Percentiles rank a stretch among this genome's conserved stretches.
phyloP scores from a whole-genome alignment of 2,329 filamentous ascomycete species.

The Colletotrichum neosansevieriae region DNA sequence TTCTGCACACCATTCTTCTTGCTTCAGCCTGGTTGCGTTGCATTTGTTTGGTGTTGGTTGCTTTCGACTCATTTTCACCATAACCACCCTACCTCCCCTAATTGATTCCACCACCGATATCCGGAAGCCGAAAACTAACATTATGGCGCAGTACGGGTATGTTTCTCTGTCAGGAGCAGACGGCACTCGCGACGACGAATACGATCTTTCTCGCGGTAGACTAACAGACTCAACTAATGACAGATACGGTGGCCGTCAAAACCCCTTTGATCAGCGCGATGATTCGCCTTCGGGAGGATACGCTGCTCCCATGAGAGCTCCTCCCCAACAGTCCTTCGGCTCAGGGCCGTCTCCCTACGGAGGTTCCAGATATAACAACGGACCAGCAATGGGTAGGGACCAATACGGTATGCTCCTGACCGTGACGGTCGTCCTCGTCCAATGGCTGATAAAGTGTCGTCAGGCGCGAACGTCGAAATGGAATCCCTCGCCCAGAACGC shows the following conservation, averaged over 20 bases:
- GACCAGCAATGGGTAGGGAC: slow-evolving; percentile 41
- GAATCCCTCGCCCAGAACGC: slow-evolving; percentile 69
- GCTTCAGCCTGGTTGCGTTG: slow-evolving; percentile 39
- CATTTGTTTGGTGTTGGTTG: slow-evolving; percentile 27
- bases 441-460: slow-evolving; percentile 20
- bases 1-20: slow-evolving; percentile 32
- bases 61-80: neutral
- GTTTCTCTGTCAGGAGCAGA: slow-evolving; percentile 45
- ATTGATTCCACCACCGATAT: slow-evolving; percentile 22
- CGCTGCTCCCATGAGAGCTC: slow-evolving; percentile 38
- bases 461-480: slow-evolving; percentile 76
- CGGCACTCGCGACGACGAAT: slow-evolving; percentile 33
- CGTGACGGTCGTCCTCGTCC: slow-evolving; percentile 27
- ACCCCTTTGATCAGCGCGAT: slow-evolving; percentile 71
- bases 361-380: slow-evolving; percentile 43
- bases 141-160: slow-evolving; percentile 62
- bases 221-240: slow-evolving; percentile 48
- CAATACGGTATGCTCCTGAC: slow-evolving; percentile 31
- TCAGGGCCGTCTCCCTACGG: slow-evolving; percentile 42
- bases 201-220: slow-evolving; percentile 34
- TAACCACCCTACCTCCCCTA: slow-evolving; percentile 6
- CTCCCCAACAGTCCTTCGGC: slow-evolving; percentile 38
- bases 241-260: slow-evolving; percentile 67
- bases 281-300: slow-evolving; percentile 48
- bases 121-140: slow-evolving; percentile 48